Conservation (phyloP, 148 eudicot species). For the Rhododendron griersonianum region DNA sequence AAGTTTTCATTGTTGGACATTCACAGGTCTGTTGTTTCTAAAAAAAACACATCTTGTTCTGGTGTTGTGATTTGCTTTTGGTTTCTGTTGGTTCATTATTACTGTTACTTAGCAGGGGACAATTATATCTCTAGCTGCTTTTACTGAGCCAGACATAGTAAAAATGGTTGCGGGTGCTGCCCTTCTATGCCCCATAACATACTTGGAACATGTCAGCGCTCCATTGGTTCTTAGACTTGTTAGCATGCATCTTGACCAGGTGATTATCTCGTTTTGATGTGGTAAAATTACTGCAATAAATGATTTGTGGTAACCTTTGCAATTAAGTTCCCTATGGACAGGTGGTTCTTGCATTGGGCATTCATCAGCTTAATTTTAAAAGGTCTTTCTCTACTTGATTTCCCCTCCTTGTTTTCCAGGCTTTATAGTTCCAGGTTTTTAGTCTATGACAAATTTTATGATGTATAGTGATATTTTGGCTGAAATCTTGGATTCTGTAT, state of each 20-base stretch:
- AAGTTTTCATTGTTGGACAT: slow-evolving; percentile 78
- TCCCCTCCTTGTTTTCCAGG: slow-evolving; percentile 8
- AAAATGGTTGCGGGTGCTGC: slow-evolving; percentile 91
- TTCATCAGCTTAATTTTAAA: slow-evolving; percentile 83
- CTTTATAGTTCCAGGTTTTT: background rate
- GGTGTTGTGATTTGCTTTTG: background rate
- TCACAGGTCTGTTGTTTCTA: slow-evolving; percentile 62
- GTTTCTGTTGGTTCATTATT: background rate
- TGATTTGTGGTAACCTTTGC: slow-evolving; percentile 3
- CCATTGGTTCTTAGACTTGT: slow-evolving; percentile 71
- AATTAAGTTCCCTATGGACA: slow-evolving; percentile 19
- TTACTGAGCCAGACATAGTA: slow-evolving; percentile 73
- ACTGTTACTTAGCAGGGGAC: slow-evolving; percentile 59
- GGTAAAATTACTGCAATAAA: slow-evolving; percentile 2
- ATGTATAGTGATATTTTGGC: slow-evolving; percentile 55
- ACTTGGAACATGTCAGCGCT: slow-evolving; percentile 74
- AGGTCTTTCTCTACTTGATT: slow-evolving; percentile 38
- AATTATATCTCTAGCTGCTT: slow-evolving; percentile 88
- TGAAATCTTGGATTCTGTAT: slow-evolving; percentile 58
- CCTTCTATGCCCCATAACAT: slow-evolving; percentile 88
- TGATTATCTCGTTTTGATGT: slow-evolving; percentile 16
- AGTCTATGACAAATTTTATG: background rate
- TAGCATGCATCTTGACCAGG: slow-evolving; percentile 78
- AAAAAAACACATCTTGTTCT: background rate
- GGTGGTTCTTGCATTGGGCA: slow-evolving; percentile 81